A percentile compares a stretch with the other conserved stretches of the same genome.
phyloP scores from a whole-genome alignment of 2,329 filamentous ascomycete species.

The Samsoniella hepiali region DNA sequence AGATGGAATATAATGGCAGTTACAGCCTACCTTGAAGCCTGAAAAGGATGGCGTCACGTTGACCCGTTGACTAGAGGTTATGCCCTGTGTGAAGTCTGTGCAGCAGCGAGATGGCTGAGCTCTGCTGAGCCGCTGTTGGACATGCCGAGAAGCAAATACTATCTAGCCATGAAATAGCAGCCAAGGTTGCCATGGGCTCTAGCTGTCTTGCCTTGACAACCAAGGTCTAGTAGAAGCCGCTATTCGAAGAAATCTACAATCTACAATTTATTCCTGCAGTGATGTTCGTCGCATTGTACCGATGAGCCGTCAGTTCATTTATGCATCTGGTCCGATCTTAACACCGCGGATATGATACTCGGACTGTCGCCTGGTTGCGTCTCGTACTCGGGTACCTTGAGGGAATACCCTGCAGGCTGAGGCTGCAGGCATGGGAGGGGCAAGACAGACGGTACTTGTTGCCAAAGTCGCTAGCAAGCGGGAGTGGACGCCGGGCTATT shows the following conservation, averaged over 20 bases:
- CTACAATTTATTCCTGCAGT: neutral
- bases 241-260: neutral
- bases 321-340: neutral
- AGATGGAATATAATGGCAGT: slow-evolving; percentile 36
- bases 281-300: neutral
- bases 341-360: neutral
- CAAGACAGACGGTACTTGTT: neutral
- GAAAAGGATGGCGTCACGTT: slow-evolving; percentile 7
- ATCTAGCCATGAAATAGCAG: neutral
- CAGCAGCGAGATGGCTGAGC: neutral
- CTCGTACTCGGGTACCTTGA: slow-evolving; percentile 9
- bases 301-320: neutral
- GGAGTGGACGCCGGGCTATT: neutral
- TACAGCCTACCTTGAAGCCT: slow-evolving; percentile 36
- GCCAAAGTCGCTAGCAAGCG: neutral
- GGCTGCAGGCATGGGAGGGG: neutral
- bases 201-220: neutral
- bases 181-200: neutral
- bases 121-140: neutral
- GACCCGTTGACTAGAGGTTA: neutral
- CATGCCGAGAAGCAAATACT: neutral
- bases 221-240: neutral
- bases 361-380: neutral
- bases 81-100: neutral
- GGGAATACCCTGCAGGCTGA: neutral